Base-by-base conservation (phyloP, 148 eudicot species). In the Oxyria digyna region DNA sequence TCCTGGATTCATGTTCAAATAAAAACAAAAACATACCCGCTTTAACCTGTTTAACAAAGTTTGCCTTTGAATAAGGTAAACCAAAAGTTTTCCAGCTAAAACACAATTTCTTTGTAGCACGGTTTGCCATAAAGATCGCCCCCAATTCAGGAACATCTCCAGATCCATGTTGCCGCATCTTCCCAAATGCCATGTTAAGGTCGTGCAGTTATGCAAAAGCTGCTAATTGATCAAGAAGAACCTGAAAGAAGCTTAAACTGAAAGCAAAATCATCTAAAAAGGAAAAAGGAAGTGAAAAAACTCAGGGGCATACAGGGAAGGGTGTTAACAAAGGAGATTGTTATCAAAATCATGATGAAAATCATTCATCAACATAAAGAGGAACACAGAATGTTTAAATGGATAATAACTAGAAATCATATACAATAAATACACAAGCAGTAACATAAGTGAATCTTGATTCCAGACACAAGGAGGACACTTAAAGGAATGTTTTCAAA, bases 21-120 rank as follows among this genome's bases (percentile, higher is more conserved):
- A 89, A 80, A 74, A 89, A 89, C 71, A 89, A 83, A 71, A 80
- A 26, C 91, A 89, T 89, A 68, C 96, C 96, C 55, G 72, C 74
- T 73, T 87, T 89, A 43, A 89, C 78, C 59, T 77, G 78, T 74
- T 74, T 80, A 21, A 89, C 89, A 74, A 89, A 89, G 67, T 67
- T 54, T 52, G 74, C 75, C 49, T 27, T 49, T 17, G 75, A 41
- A 57, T 64, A 70, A 50, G 91, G 96, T 57, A 89, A 83, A 31
- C 83, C 91, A 64, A 89, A 85, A 69, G 83, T 46, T 62, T 77
- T 76, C 54, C 79, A 77, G 40, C 45, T 70, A 38, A 87, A 73
- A 73, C 87, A 87, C 72, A 82, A 85, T 65, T 75, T 66, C 74
- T 78, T 81, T n/a, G 86, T 85, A 6, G 71, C 68, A 29, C 32